Percentiles rank a stretch among this genome's conserved stretches.
Conservation (phyloP, 1,284 basidiomycete species). For the Bjerkandera adusta region DNA sequence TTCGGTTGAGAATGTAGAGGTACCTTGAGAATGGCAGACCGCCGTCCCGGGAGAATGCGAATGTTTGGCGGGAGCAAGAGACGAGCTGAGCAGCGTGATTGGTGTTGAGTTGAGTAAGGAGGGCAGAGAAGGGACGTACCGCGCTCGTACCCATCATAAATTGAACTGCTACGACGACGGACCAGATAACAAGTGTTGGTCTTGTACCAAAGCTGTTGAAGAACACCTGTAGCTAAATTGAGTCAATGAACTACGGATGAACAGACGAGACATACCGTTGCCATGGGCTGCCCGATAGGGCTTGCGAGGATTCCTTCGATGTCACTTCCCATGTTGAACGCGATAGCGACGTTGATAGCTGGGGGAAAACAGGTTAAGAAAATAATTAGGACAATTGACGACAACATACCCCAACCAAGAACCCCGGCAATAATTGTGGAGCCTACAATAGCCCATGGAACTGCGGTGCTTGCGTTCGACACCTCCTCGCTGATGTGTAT, state of each 20-base stretch:
- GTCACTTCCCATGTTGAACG: slow-evolving; percentile 62
- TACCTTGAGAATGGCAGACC: slow-evolving; percentile 71
- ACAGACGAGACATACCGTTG: slow-evolving; percentile 14
- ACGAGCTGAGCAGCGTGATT: slow-evolving; percentile 14
- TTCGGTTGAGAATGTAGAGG: slow-evolving; percentile 63
- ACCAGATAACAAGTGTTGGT: slow-evolving; percentile 60
- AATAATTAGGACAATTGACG: background rate
- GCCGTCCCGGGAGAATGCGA: slow-evolving; percentile 62
- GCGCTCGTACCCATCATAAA: slow-evolving; percentile 75
- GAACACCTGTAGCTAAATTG: slow-evolving; percentile 43
- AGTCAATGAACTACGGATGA: background rate
- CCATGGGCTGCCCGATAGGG: slow-evolving; percentile 71
- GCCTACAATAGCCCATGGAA: slow-evolving; percentile 70
- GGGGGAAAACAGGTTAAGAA: background rate
- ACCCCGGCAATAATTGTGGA: slow-evolving; percentile 56
- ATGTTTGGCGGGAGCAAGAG: slow-evolving; percentile 49
- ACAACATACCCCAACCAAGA: slow-evolving; percentile 60
- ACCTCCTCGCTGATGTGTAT: slow-evolving; percentile 81
- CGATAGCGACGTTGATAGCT: slow-evolving; percentile 56
- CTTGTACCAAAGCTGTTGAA: slow-evolving; percentile 61
- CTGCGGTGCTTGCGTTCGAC: slow-evolving; percentile 65
- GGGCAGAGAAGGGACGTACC: slow-evolving; percentile 32
- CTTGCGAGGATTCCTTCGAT: slow-evolving; percentile 53
- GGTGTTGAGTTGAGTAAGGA: background rate
- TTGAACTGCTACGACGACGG: slow-evolving; percentile 21